These are phyloP conservation scores for Metschnikowia cerradonensis DNA, from an alignment of 805 yeast genomes.

Conservation along the genomic window DNA sequence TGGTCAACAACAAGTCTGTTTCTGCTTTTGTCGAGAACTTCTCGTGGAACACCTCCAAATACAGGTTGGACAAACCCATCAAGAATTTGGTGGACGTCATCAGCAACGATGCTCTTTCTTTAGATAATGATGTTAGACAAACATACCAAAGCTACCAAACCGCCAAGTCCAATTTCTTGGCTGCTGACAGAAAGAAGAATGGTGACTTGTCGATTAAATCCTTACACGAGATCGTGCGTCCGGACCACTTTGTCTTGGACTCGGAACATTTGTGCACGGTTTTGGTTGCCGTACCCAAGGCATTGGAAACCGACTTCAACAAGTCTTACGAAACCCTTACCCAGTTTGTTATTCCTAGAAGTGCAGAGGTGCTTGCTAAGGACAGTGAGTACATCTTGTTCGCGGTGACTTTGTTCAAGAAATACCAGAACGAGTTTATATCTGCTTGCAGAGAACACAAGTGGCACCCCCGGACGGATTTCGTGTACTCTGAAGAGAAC, in stretches of 20 bases:
- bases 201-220: constrained; percentile 93
- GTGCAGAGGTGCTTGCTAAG: constrained; percentile 63
- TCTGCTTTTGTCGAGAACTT: constrained; percentile 69
- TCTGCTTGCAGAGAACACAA: constrained; percentile 74
- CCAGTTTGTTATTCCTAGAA: constrained; percentile 86
- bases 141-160: constrained; percentile 70
- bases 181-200: constrained; percentile 87
- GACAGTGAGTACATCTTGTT: constrained; percentile 75
- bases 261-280: constrained; percentile 85
- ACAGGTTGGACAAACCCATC: constrained; percentile 78
- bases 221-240: constrained; percentile 80
- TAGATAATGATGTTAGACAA: constrained; percentile 82
- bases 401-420: constrained; percentile 81
- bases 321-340: constrained; percentile 70
- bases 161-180: constrained; percentile 77
- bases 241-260: constrained; percentile 75
- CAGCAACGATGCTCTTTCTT: constrained; percentile 70
- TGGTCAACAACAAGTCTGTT: constrained; percentile 45
- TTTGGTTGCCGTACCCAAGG: constrained; percentile 84
- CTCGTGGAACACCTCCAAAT: constrained; percentile 85
- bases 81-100: constrained; percentile 68
- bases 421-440: constrained; percentile 65
- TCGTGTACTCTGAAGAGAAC: constrained; percentile 74
- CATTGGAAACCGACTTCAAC: constrained; percentile 55
- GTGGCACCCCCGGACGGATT: constrained; percentile 86